Conservation (phyloP, 306 rosid genomes). For the Astragalus membranaceus region DNA sequence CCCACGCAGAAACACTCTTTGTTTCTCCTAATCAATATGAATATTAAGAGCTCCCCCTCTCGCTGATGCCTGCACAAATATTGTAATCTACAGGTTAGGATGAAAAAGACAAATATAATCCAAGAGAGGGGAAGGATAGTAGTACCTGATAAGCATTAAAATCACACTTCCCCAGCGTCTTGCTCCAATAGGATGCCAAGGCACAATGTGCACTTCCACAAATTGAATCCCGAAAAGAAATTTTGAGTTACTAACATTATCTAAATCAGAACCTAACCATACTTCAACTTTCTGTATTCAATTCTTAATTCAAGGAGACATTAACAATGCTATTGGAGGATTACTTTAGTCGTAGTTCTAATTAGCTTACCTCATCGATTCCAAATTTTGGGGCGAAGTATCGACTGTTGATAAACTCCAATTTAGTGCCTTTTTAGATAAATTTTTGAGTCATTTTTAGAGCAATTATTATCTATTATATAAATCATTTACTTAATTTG, state of each 20-base stretch:
- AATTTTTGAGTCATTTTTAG: no score
- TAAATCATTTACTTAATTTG: no score
- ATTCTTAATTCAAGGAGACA: no score
- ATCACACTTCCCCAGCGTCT: conserved; percentile 44
- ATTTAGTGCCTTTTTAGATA: no score
- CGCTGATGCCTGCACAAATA: conserved; percentile 50
- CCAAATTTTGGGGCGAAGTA: conserved; percentile 56
- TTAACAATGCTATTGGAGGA: no score
- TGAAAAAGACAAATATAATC: not conserved
- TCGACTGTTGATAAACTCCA: no score
- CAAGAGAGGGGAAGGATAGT: no score
- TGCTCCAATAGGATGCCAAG: conserved; percentile 61
- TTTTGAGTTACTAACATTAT: not conserved
- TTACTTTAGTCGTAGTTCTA: not conserved
- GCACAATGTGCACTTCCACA: conserved; percentile 66
- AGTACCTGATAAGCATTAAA: not conserved
- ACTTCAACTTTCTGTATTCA: no score
- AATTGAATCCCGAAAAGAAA: conserved; percentile 50
- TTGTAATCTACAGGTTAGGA: not conserved
- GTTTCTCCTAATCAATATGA: conserved; percentile 55
- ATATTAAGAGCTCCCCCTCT: conserved; percentile 60
- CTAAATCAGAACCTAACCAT: not conserved
- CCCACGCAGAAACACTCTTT: conserved; percentile 61
- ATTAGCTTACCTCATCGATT: conserved; percentile 53
- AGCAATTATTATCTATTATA: no score